Evolutionary conservation across 768 basidiomycete genomes (phyloP).

Genomic region (Cystoderma amianthinum): DNA sequence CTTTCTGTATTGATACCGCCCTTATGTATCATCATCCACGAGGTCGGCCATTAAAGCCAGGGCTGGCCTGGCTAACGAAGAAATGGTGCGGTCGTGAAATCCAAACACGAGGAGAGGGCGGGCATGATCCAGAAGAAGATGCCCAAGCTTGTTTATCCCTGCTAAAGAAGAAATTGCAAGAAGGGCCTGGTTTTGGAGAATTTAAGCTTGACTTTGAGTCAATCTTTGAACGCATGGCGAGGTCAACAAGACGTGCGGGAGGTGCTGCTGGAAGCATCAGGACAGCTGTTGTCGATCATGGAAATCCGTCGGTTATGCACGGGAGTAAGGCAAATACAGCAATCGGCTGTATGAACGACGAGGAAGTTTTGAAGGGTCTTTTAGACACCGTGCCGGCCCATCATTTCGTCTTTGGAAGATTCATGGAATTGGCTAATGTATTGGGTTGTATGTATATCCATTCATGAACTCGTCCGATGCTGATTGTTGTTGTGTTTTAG

Average conservation of each 20-base stretch:
- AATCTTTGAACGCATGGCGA: slow-evolving; percentile 79
- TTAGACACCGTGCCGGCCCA: slow-evolving; percentile 53
- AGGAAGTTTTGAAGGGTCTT: slow-evolving; percentile 70
- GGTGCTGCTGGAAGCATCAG: slow-evolving; percentile 36
- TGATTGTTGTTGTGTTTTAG: slow-evolving; percentile 21
- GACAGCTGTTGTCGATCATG: slow-evolving; percentile 77
- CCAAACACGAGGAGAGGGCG: slow-evolving; percentile 75
- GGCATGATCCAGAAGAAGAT: slow-evolving; percentile 94
- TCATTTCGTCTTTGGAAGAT: slow-evolving; percentile 78
- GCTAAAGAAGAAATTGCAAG: slow-evolving; percentile 71
- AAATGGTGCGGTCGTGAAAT: slow-evolving; percentile 92
- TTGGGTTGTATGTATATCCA: slow-evolving; percentile 63
- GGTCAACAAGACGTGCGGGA: slow-evolving; percentile 32
- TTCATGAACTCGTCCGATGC: slow-evolving; percentile 1
- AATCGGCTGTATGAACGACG: slow-evolving; percentile 70
- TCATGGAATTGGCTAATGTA: slow-evolving; percentile 74
- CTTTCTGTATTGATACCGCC: slow-evolving; percentile 87
- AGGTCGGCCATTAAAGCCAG: slow-evolving; percentile 89
- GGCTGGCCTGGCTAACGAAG: slow-evolving; percentile 93
- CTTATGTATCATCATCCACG: slow-evolving; percentile 88
- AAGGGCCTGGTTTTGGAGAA: slow-evolving; percentile 79
- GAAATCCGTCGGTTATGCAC: slow-evolving; percentile 79
- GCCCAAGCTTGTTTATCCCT: slow-evolving; percentile 85
- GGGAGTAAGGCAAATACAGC: slow-evolving; percentile 76
- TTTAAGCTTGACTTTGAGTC: slow-evolving; percentile 81